Percentiles rank a stretch among this genome's conserved stretches.
Conservation (phyloP, 306 rosid species). For the Prosopis cineraria region DNA sequence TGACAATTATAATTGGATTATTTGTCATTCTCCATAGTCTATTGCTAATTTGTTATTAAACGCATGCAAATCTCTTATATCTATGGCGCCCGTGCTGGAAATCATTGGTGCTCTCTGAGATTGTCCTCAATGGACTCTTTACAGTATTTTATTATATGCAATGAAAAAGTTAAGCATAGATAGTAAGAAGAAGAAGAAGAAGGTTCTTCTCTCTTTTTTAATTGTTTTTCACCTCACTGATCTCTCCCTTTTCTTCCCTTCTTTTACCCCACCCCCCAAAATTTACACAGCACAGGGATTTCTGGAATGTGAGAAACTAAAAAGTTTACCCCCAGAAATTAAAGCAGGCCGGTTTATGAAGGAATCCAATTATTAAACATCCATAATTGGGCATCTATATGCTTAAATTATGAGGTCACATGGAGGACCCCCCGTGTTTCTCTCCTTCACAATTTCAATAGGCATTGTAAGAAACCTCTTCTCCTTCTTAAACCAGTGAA, state of each 20-base stretch:
- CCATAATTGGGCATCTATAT: slow-evolving; percentile 15
- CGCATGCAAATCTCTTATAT: neutral
- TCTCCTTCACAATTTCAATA: slow-evolving; percentile 31
- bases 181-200: too few species aligned
- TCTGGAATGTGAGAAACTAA: neutral
- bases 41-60: too few species aligned
- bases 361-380: slow-evolving; percentile 19
- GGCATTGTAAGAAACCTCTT: slow-evolving; percentile 6
- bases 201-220: neutral
- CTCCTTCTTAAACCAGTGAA: neutral
- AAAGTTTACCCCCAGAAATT: slow-evolving; percentile 9
- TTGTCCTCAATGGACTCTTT: too few species aligned
- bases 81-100: slow-evolving; percentile 7
- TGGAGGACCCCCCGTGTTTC: slow-evolving; percentile 37
- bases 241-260: neutral
- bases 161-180: too few species aligned
- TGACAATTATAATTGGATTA: too few species aligned
- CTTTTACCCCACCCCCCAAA: neutral
- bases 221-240: neutral
- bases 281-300: neutral
- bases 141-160: too few species aligned
- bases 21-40: too few species aligned
- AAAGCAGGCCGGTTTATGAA: too few species aligned
- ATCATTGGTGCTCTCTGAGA: too few species aligned
- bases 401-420: slow-evolving; percentile 31